Evolutionary conservation across 345 rosid species (phyloP), one percentile per base, ranked within the genome.

Genomic region (Corchorus capsularis): DNA sequence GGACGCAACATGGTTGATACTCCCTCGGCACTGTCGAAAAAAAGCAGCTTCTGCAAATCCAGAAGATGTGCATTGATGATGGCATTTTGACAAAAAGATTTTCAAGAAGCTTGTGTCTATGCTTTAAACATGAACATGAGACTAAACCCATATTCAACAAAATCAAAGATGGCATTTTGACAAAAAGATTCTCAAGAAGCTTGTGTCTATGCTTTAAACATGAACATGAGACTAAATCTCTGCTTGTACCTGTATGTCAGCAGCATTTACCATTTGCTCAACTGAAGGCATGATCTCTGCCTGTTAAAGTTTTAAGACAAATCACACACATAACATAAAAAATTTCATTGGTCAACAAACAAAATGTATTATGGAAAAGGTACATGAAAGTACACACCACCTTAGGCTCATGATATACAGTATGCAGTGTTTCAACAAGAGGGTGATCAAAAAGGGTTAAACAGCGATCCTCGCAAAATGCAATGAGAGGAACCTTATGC

Each of bases 401-500:
- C 97, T 96, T 87, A 55, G 97, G 97, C 80, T 94, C 98, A 41
- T 81, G 86, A 84, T 92, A 94, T 76, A 83, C 69, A 46, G 90
- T 87, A 78, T 94, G 97, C 72, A 96, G 85, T 47, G 92, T 85
- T 67, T 92, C 86, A 27, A 96, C 91, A 47, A 87, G 89, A 65
- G 95, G 97, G 79, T 96, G 94, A 75, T 90, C 90, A 81, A 91
- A 96, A 61, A 94, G 81, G 5, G 97, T 92, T 70, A 96, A 87
- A 86, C 97, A 94, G 34, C 94, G 95, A 79, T 85, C 93, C 57
- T 85, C 86, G 74, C 94, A 73, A 82, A 92, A 96, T 69, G 98
- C 98, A 68, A 96, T 78, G n/a, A 96, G 90, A 78, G 98, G 99
- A 85, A 94, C 83, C 77, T 85, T 84, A 60, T 93, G 92, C 88